These are phyloP conservation scores for Schrenkiella parvula DNA, from an alignment of 345 rosid species.

Conservation along the genomic window DNA sequence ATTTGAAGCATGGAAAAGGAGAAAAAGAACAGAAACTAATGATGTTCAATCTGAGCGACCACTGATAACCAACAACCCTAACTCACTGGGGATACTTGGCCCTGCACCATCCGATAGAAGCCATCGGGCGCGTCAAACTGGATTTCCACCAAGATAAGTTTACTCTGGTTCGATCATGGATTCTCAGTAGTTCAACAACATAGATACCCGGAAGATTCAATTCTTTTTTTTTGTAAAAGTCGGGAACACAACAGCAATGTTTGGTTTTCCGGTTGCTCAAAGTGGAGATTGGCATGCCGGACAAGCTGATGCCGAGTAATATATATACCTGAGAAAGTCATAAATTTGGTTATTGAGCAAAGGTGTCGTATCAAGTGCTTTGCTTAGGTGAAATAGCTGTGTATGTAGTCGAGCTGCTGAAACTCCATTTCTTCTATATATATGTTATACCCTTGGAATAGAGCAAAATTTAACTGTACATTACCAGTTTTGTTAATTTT, in stretches of 20 bases:
- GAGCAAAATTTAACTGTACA: conserved; percentile 53
- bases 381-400: conserved; percentile 49
- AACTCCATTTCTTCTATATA: conserved; percentile 29
- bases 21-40: conserved; percentile 62
- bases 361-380: conserved; percentile 35
- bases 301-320: conserved; percentile 13
- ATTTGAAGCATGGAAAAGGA: conserved; percentile 89
- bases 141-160: conserved; percentile 61
- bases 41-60: conserved; percentile 33
- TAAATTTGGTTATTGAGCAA: conserved; percentile 24
- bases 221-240: background rate
- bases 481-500: conserved; percentile 62
- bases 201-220: conserved; percentile 14
- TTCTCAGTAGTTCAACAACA: conserved; percentile 12
- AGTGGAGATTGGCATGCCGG: conserved; percentile 12
- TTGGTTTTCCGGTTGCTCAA: conserved; percentile 11
- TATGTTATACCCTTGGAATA: conserved; percentile 29
- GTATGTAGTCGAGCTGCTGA: conserved; percentile 33
- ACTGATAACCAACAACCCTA: conserved; percentile 53
- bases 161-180: conserved; percentile 8
- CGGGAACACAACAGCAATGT: conserved; percentile 7
- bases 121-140: conserved; percentile 52
- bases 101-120: conserved; percentile 85
- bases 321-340: conserved; percentile 15
- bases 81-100: conserved; percentile 88